These are phyloP conservation scores for Aspergillus sp. DNA, from an alignment of 2,329 filamentous ascomycete species.

Conservation along the genomic window DNA sequence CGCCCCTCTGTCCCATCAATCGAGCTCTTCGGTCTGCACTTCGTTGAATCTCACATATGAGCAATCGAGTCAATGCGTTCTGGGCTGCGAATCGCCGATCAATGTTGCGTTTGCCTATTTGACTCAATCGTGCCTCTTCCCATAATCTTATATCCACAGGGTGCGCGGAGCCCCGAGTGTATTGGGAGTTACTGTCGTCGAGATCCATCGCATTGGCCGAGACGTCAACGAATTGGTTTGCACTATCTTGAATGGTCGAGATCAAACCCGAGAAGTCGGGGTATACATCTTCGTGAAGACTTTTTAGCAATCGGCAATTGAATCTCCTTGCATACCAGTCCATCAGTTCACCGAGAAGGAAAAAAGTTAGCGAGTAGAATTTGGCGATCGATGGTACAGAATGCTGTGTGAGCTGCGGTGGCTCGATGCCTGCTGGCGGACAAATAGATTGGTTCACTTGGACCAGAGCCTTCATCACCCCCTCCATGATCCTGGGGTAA, in stretches of 20 bases:
- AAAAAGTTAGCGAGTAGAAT: conserved; percentile 41
- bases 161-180: conserved; percentile 22
- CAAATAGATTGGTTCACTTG: conserved; percentile 39
- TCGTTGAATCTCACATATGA: conserved; percentile 45
- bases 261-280: conserved; percentile 39
- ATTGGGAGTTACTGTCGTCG: conserved; percentile 28
- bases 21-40: conserved; percentile 35
- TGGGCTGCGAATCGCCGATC: conserved; percentile 40
- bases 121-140: conserved; percentile 38
- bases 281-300: conserved; percentile 41
- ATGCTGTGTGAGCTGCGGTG: conserved; percentile 17
- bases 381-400: conserved; percentile 30
- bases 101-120: conserved; percentile 37
- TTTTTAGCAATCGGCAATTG: conserved; percentile 40
- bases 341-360: conserved; percentile 44
- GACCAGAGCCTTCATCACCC: conserved; percentile 37
- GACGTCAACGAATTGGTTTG: conserved; percentile 24
- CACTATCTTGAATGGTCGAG: conserved; percentile 34
- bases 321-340: conserved; percentile 42
- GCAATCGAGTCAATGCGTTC: conserved; percentile 40
- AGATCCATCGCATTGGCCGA: conserved; percentile 30
- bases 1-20: conserved; percentile 31
- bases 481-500: conserved; percentile 42
- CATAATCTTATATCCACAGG: conserved; percentile 30
- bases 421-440: conserved; percentile 20